A percentile compares a stretch with the other conserved stretches of the same genome.
phyloP scores from a whole-genome alignment of 2,329 filamentous ascomycete genomes.

The Pestalotiopsis sp. region DNA sequence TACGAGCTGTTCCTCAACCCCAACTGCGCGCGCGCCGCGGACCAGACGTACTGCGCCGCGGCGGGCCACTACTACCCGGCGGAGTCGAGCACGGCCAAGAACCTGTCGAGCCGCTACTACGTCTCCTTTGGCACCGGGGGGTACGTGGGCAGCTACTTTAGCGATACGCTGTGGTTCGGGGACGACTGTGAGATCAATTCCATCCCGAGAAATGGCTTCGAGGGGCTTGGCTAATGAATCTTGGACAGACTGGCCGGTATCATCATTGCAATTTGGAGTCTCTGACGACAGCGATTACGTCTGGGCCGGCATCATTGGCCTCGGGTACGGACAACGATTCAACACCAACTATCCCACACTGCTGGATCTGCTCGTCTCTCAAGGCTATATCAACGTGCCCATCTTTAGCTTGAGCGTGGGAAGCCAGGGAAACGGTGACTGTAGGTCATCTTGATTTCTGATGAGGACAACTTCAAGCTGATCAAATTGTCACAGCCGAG shows the following conservation, averaged over 20 bases:
- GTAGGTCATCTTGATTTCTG: conserved; percentile 22
- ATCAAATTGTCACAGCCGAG: conserved; percentile 27
- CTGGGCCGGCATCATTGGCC: conserved; percentile 39
- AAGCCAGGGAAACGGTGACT: conserved; percentile 33
- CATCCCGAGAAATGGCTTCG: too few relatives aligned
- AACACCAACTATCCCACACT: conserved; percentile 38
- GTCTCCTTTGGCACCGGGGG: conserved; percentile 15
- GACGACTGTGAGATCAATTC: conserved; percentile 4
- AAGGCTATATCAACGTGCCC: conserved; percentile 36
- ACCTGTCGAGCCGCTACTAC: conserved; percentile 24
- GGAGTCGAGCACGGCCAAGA: conserved; percentile 31
- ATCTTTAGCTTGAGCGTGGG: conserved; percentile 40
- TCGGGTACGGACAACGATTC: conserved; percentile 38
- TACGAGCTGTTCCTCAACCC: conserved; percentile 41
- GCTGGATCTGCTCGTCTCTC: conserved; percentile 35
- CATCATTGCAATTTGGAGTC: conserved; percentile 37
- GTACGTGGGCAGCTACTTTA: conserved; percentile 9
- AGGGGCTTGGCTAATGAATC: not conserved
- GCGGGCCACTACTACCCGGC: conserved; percentile 37
- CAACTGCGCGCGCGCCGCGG: conserved; percentile 35
- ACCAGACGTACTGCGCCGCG: conserved; percentile 31
- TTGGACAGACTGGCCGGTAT: conserved; percentile 32
- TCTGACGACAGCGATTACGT: conserved; percentile 38
- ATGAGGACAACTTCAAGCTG: not conserved
- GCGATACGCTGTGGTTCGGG: conserved; percentile 13